A percentile compares a stretch with the other conserved stretches of the same genome.
These are phyloP conservation scores for Pseudogymnoascus sp. DNA, from an alignment of 2,329 filamentous ascomycete species.

Conservation along the genomic window DNA sequence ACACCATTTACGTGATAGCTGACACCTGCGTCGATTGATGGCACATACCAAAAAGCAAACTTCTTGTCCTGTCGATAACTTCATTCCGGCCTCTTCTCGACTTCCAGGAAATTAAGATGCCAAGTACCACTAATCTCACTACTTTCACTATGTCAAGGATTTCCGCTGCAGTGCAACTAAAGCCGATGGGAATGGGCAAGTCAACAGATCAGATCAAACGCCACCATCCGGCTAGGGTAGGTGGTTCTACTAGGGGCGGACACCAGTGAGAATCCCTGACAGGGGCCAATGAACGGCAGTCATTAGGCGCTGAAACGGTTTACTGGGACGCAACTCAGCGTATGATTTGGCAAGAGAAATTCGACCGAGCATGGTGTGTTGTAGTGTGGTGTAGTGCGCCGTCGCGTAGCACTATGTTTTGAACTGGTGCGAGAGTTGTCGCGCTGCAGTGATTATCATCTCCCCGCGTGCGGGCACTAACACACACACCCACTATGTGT, in stretches of 20 bases:
- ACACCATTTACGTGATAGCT: not conserved
- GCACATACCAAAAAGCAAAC: not conserved
- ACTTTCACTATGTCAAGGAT: not conserved
- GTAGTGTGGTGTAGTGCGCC: not conserved
- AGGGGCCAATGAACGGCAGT: not conserved
- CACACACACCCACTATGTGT: no score
- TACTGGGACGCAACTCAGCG: not conserved
- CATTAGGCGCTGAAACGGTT: not conserved
- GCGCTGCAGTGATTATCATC: not conserved
- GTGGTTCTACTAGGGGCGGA: not conserved
- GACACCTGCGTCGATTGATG: not conserved
- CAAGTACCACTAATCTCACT: constrained; percentile 3
- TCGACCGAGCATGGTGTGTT: not conserved
- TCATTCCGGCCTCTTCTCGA: not conserved
- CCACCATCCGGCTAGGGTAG: not conserved
- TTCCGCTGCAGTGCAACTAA: constrained; percentile 3
- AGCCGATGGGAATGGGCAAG: not conserved
- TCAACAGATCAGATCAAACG: constrained; percentile 8
- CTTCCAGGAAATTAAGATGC: not conserved
- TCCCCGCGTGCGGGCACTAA: not conserved
- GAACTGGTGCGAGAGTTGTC: not conserved
- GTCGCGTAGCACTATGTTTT: not conserved
- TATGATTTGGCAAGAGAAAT: constrained; percentile 3
- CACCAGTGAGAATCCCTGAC: constrained; percentile 2
- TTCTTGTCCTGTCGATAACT: not conserved